These are phyloP conservation scores for Rhodosporidiobolus sp. DNA, from an alignment of 768 basidiomycete species.

Conservation along the genomic window DNA sequence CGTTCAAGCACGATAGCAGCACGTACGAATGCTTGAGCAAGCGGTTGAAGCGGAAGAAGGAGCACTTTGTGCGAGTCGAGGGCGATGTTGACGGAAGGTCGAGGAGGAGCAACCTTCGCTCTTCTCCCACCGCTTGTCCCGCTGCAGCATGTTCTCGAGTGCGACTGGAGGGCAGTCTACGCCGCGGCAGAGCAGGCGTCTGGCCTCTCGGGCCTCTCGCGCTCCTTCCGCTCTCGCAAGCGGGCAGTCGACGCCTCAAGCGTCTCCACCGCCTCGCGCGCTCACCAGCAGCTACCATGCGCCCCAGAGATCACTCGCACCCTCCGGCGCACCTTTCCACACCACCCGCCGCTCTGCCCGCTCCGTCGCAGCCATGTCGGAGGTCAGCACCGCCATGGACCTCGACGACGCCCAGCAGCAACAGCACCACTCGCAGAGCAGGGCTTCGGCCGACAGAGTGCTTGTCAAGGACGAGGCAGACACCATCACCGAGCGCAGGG, in stretches of 20 bases:
- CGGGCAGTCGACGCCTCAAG: slow-evolving; percentile 15
- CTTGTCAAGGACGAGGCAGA: slow-evolving; percentile 35
- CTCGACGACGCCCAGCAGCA: slow-evolving; percentile 10
- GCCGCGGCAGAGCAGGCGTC: slow-evolving; percentile 1
- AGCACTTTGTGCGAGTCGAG: too few species aligned
- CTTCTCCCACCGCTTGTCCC: too few species aligned
- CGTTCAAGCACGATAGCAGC: too few species aligned
- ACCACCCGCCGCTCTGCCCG: slow-evolving; percentile 2
- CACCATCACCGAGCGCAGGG: slow-evolving; percentile 21
- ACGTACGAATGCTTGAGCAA: too few species aligned
- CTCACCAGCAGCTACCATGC: background rate
- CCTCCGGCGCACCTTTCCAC: slow-evolving; percentile 12
- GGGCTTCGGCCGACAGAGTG: slow-evolving; percentile 29
- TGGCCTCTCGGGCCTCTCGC: slow-evolving; percentile 9
- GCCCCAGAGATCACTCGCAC: background rate
- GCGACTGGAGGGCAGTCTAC: background rate
- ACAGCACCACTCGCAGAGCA: background rate
- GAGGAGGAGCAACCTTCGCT: too few species aligned
- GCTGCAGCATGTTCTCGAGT: slow-evolving; percentile 7
- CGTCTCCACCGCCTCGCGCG: background rate
- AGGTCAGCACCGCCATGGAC: slow-evolving; percentile 16
- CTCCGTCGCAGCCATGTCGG: slow-evolving; percentile 5
- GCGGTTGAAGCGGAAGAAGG: too few species aligned
- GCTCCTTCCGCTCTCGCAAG: background rate
- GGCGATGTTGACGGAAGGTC: too few species aligned